Percentiles rank a stretch among this genome's conserved stretches.
phyloP scores from a whole-genome alignment of 2,329 filamentous ascomycete species.

The Trichoderma sp. region DNA sequence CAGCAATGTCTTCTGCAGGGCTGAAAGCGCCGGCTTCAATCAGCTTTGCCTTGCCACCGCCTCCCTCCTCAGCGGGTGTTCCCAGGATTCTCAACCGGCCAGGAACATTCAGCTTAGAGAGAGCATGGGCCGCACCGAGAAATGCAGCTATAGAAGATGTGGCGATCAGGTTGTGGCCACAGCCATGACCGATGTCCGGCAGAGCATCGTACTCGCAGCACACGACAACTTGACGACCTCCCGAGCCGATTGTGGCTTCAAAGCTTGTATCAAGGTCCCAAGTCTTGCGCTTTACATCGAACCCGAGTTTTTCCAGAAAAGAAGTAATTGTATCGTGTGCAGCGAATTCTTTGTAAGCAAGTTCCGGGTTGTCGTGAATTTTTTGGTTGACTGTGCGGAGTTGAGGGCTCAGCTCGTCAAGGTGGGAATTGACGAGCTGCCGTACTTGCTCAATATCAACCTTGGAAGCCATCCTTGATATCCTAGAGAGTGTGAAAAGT shows the following conservation, averaged over 20 bases:
- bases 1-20: conserved; percentile 28
- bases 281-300: conserved; percentile 48
- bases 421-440: conserved; percentile 25
- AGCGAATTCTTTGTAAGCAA: conserved; percentile 51
- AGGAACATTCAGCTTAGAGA: conserved; percentile 32
- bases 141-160: conserved; percentile 44
- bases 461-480: not conserved
- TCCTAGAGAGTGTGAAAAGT: not conserved
- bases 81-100: conserved; percentile 45
- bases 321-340: conserved; percentile 52
- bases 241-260: conserved; percentile 45
- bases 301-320: conserved; percentile 47
- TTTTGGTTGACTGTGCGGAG: conserved; percentile 27
- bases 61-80: conserved; percentile 47
- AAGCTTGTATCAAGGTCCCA: conserved; percentile 56
- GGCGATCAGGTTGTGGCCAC: conserved; percentile 50
- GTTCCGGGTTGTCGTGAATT: conserved; percentile 50
- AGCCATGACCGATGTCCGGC: conserved; percentile 48
- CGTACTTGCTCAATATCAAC: conserved; percentile 26
- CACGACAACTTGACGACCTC: conserved; percentile 43
- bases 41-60: conserved; percentile 42
- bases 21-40: conserved; percentile 34
- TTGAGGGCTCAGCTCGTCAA: conserved; percentile 26
- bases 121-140: conserved; percentile 38
- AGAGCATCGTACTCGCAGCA: conserved; percentile 53